Base-by-base conservation (phyloP, 768 basidiomycete genomes). In the Leccinum boreale region DNA sequence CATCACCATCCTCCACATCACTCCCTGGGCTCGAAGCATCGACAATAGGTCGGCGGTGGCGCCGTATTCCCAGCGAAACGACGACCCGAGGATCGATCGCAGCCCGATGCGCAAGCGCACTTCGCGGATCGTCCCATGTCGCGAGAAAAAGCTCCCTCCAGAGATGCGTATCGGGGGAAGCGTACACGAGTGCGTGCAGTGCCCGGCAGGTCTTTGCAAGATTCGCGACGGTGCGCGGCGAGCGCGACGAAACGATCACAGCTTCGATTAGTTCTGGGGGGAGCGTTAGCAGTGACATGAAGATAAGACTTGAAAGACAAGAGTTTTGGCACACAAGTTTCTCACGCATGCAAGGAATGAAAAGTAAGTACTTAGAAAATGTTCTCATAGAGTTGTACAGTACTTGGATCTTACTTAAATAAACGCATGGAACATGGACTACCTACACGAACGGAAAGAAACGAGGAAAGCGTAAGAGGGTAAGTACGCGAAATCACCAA, bases 121-220 rank as follows among this genome's bases (percentile, higher is more conserved):
- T 63, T 31, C 80, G 69, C 0, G 82, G 82, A 55, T 83, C 80
- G 56, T 83, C 82, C 65, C 81, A 84, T 2, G 69, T 71, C 1
- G 73, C 65, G 23, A 83, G 73, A 63, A 79, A 84, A 31, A 82
- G 69, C 36, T 75, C 73, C 24, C 79, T 67, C 83, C 82, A 84
- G 28, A 82, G 67, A 60, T 78, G 73, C 28, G 72, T 62, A 58
- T 77, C 70, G 0, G 66, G 58, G 0, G 72, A 66, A 10, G 54
- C 51, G 54, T 78, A 73, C 14, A 81, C 69, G 26, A 81, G 69
- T 12, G 65, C 61, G 50, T 64, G 65, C 46, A 80, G 58, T n/a
- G 58, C 61, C 15, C 60, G 65, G 55, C 74, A 77, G 8, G 78
- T 76, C 53, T 70, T 74, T 14, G 78, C 62, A 21, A 77, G 58